Conservation (phyloP, 2,329 filamentous ascomycete species). For the Chlorencoelia australis region DNA sequence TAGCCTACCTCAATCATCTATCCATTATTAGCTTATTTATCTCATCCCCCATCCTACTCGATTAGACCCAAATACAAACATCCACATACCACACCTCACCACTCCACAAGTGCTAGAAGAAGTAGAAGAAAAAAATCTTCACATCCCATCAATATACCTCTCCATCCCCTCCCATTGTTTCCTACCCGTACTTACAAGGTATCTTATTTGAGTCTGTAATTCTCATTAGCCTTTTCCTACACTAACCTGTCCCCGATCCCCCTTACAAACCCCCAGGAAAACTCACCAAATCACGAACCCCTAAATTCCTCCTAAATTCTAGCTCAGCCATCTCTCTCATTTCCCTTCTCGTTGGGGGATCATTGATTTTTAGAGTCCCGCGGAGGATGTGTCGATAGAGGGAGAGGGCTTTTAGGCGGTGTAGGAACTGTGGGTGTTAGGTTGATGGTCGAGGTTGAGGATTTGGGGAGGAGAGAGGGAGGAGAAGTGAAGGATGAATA, state of each 20-base stretch:
- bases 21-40: not conserved
- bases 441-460: not conserved
- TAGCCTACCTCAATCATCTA: not conserved
- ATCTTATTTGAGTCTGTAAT: conserved; percentile 46
- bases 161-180: conserved; percentile 56
- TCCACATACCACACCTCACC: not conserved
- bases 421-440: conserved; percentile 38
- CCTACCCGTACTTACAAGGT: conserved; percentile 54
- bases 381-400: conserved; percentile 50
- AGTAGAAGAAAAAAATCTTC: conserved; percentile 3
- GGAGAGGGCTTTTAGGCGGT: conserved; percentile 42
- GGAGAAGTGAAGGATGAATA: not conserved
- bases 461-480: not conserved
- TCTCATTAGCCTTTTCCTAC: conserved; percentile 1
- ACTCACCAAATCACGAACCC: conserved; percentile 46
- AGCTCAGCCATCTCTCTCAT: conserved; percentile 45
- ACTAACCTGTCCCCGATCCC: not conserved
- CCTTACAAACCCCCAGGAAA: not conserved
- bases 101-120: not conserved
- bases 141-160: conserved; percentile 43
- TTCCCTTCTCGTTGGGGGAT: conserved; percentile 42
- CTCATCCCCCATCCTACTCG: not conserved
- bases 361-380: conserved; percentile 40
- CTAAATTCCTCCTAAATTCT: conserved; percentile 50
- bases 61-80: not conserved